These are phyloP conservation scores for Nitzschia inconspicua DNA, from an alignment of 108 stramenopile species.

Conservation along the genomic window DNA sequence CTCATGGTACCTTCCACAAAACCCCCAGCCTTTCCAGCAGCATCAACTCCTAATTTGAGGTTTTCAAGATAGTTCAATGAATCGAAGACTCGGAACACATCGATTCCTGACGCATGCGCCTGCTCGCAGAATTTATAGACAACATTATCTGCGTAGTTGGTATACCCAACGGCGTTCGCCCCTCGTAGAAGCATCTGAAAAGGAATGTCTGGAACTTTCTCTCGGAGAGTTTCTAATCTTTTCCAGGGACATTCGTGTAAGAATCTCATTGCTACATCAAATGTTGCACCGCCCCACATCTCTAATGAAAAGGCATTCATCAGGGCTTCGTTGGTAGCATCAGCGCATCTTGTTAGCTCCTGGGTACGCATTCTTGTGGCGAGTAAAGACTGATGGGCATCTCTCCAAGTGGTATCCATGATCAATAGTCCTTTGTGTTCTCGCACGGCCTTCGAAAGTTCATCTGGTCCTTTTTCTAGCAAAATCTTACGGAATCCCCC, in stretches of 20 bases:
- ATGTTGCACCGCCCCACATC: conserved; percentile 97
- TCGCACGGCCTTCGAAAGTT: conserved; percentile 88
- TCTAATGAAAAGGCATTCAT: conserved; percentile 86
- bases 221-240: conserved; percentile 59
- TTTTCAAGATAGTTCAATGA: conserved; percentile 95
- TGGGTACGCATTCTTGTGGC: conserved; percentile 90
- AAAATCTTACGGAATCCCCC: conserved; percentile 48
- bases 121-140: conserved; percentile 89
- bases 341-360: conserved; percentile 81
- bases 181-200: conserved; percentile 97
- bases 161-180: conserved; percentile 97
- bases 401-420: conserved; percentile 97
- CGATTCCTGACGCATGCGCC: conserved; percentile 88
- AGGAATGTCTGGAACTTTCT: conserved; percentile 87
- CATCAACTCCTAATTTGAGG: conserved; percentile 92
- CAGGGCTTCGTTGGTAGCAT: conserved; percentile 70
- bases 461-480: conserved; percentile 75
- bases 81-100: conserved; percentile 97
- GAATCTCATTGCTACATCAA: conserved; percentile 96
- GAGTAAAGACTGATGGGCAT: conserved; percentile 94
- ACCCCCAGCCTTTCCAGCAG: conserved; percentile 88
- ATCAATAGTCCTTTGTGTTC: conserved; percentile 77
- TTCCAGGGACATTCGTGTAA: conserved; percentile 96
- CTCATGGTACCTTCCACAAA: conserved; percentile 91
- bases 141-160: conserved; percentile 66